Evolutionary conservation across 176 grass and related monocot genomes (phyloP).

Genomic region (Juncus effusus): DNA sequence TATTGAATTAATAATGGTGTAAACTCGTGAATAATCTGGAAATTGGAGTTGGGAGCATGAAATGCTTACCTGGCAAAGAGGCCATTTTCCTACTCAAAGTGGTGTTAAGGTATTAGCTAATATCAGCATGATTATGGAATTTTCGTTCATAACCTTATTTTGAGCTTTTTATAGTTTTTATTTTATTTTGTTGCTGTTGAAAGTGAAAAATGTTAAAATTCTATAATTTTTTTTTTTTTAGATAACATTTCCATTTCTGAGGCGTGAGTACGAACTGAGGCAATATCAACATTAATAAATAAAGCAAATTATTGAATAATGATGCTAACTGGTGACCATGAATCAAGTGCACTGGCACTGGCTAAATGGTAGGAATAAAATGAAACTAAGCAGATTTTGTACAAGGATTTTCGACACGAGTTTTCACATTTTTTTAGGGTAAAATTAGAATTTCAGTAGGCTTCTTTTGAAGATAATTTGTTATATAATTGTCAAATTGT

Average conservation of each 20-base stretch:
- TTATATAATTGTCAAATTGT: too few relatives aligned
- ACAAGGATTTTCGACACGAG: too few relatives aligned
- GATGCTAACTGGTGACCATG: slow-evolving; percentile 96
- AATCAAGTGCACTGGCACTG: slow-evolving; percentile 82
- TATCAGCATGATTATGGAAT: slow-evolving; percentile 12
- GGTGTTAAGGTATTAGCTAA: slow-evolving; percentile 56
- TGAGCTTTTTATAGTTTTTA: slow-evolving; percentile 4
- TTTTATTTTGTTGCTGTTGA: slow-evolving; percentile 33
- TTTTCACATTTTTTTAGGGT: too few relatives aligned
- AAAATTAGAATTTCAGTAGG: too few relatives aligned
- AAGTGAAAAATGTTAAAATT: background rate
- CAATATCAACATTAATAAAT: slow-evolving; percentile 79
- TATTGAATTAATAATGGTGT: slow-evolving; percentile 29
- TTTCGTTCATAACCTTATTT: slow-evolving; percentile 12
- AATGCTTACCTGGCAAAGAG: slow-evolving; percentile 73
- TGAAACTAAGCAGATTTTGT: too few relatives aligned
- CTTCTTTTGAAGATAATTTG: too few relatives aligned
- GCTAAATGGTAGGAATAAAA: slow-evolving; percentile 34
- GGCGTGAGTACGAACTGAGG: slow-evolving; percentile 63
- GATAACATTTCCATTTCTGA: slow-evolving; percentile 96
- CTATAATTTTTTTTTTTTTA: slow-evolving; percentile 30
- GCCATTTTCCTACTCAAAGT: slow-evolving; percentile 76
- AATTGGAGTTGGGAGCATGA: slow-evolving; percentile 87
- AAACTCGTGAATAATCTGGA: slow-evolving; percentile 66
- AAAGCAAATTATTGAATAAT: slow-evolving; percentile 82